Evolutionary conservation across 2,329 filamentous ascomycete genomes (phyloP).

Genomic region (Arthrobotrys sphaeroides): DNA sequence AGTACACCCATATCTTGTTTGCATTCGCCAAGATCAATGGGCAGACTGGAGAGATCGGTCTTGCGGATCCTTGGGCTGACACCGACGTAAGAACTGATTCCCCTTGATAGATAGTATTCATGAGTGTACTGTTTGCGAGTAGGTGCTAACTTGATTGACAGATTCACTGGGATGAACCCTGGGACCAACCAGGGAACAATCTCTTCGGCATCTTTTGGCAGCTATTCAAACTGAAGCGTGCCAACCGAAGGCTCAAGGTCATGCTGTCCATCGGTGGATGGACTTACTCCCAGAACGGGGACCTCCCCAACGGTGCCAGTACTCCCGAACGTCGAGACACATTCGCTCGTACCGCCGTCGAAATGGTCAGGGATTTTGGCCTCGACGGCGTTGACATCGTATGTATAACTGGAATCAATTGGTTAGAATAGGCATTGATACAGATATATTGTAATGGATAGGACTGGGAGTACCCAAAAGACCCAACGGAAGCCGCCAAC

Average conservation of each 20-base stretch:
- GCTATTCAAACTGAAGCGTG: conserved; percentile 77
- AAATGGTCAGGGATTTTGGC: conserved; percentile 80
- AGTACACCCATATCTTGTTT: conserved; percentile 89
- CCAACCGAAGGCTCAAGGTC: conserved; percentile 78
- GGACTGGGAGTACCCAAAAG: conserved; percentile 54
- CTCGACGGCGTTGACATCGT: conserved; percentile 75
- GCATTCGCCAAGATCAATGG: conserved; percentile 48
- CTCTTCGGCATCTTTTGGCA: conserved; percentile 83
- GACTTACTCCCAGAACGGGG: conserved; percentile 72
- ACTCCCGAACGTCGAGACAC: conserved; percentile 70
- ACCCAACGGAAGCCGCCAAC: conserved; percentile 67
- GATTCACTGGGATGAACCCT: conserved; percentile 44
- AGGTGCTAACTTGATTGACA: not conserved
- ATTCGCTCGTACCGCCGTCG: conserved; percentile 77
- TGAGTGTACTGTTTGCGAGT: no score
- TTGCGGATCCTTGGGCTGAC: conserved; percentile 44
- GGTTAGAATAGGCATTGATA: not conserved
- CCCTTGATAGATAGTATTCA: not conserved
- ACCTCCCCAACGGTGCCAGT: conserved; percentile 73
- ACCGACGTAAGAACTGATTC: conserved; percentile 23
- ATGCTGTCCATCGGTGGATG: conserved; percentile 87
- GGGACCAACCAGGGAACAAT: conserved; percentile 63
- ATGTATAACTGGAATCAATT: not conserved
- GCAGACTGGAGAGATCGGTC: conserved; percentile 29
- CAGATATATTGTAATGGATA: not conserved